Conservation (phyloP, 106 monocot species). For the Dendrobium huoshanense region DNA sequence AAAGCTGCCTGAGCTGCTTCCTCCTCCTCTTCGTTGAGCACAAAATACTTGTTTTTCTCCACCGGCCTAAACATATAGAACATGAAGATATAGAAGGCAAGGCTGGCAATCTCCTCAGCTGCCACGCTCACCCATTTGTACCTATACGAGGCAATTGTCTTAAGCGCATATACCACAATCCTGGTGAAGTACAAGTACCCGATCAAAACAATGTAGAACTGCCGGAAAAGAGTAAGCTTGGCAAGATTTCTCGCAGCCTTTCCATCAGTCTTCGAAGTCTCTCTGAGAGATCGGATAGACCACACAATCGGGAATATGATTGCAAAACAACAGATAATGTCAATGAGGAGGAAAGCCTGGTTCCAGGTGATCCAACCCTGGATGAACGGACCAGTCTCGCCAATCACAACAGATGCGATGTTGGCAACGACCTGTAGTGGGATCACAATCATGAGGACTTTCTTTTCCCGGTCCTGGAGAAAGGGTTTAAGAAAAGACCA, state of each 20-base stretch:
- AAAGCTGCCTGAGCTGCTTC: conserved; percentile 70
- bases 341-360: conserved; percentile 78
- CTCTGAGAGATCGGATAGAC: conserved; percentile 72
- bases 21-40: conserved; percentile 78
- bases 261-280: conserved; percentile 91
- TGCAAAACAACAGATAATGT: conserved; percentile 80
- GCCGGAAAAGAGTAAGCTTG: conserved; percentile 81
- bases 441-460: conserved; percentile 88
- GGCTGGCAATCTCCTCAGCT: conserved; percentile 56
- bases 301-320: conserved; percentile 87
- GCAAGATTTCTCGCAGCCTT: conserved; percentile 85
- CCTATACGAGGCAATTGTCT: conserved; percentile 74
- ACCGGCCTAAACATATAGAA: conserved; percentile 86
- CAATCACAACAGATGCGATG: conserved; percentile 76
- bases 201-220: conserved; percentile 81
- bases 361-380: conserved; percentile 78
- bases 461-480: conserved; percentile 95
- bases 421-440: conserved; percentile 86
- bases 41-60: conserved; percentile 87
- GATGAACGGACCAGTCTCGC: conserved; percentile 85
- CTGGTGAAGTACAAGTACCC: conserved; percentile 93
- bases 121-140: conserved; percentile 79
- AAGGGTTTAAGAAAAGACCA: conserved; percentile 97
- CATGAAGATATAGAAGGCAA: conserved; percentile 75
- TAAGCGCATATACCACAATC: conserved; percentile 85